Percentiles rank a stretch among this genome's conserved stretches.
Evolutionary conservation across 2,329 filamentous ascomycete genomes (phyloP).

Genomic region (Emmonsiellopsis sp.): DNA sequence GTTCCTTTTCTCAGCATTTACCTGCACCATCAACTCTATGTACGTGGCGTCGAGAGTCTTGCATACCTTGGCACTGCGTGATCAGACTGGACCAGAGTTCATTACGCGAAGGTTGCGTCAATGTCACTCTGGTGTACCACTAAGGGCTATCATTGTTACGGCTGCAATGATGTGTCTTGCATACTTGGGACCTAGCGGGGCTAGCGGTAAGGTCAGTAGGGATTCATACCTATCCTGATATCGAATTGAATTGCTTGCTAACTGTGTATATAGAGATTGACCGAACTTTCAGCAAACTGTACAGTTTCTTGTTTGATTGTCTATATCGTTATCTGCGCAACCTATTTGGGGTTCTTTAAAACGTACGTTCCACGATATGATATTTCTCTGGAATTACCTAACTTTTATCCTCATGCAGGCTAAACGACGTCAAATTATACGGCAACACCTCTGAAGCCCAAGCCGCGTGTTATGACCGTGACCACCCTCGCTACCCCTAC

Average conservation of each 20-base stretch:
- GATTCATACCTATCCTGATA: background rate
- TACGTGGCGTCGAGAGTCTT: conserved; percentile 36
- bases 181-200: conserved; percentile 32
- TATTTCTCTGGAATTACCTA: background rate
- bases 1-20: conserved; percentile 37
- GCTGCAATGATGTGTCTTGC: conserved; percentile 30
- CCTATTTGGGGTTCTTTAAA: conserved; percentile 27
- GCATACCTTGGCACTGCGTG: conserved; percentile 33
- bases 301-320: conserved; percentile 34
- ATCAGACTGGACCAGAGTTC: conserved; percentile 33
- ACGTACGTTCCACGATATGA: conserved; percentile 19
- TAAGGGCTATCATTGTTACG: conserved; percentile 33
- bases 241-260: background rate
- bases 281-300: conserved; percentile 30
- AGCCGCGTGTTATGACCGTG: conserved; percentile 14
- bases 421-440: conserved; percentile 31
- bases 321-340: conserved; percentile 32
- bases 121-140: conserved; percentile 31
- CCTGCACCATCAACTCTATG: conserved; percentile 34
- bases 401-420: conserved; percentile 15
- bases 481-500: conserved; percentile 20
- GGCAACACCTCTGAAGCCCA: conserved; percentile 27
- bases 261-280: conserved; percentile 21
- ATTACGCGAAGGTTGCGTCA: conserved; percentile 30
- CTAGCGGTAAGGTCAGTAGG: conserved; percentile 26